These are phyloP conservation scores for Vigna unguiculata DNA, from an alignment of 306 rosid genomes.

Conservation along the genomic window DNA sequence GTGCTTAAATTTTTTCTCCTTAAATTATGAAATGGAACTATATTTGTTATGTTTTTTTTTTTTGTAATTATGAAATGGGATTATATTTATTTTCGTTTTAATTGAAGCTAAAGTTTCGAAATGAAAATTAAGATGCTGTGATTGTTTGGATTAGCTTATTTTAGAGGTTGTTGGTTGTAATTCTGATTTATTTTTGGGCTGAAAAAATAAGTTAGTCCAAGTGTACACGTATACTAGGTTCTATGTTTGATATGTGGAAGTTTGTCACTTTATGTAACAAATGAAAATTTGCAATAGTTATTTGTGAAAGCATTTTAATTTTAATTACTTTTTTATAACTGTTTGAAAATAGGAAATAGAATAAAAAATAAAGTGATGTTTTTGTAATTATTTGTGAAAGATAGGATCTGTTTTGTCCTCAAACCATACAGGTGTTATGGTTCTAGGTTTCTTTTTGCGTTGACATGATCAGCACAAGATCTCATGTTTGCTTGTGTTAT, in stretches of 20 bases:
- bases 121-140: slow-evolving; percentile 22
- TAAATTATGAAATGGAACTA: slow-evolving; percentile 13
- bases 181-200: background rate
- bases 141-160: slow-evolving; percentile 15
- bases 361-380: background rate
- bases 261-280: slow-evolving; percentile 4
- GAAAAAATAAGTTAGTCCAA: background rate
- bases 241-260: slow-evolving; percentile 7
- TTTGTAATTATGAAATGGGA: background rate
- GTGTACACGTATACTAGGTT: background rate
- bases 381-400: background rate
- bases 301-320: background rate
- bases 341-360: background rate
- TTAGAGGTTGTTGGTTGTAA: slow-evolving; percentile 3
- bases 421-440: background rate
- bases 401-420: background rate
- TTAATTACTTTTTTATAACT: background rate
- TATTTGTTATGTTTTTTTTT: background rate
- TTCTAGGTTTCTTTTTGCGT: slow-evolving; percentile 25
- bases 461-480: slow-evolving; percentile 10
- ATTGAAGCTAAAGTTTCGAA: slow-evolving; percentile 29
- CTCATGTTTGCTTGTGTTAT: slow-evolving; percentile 25
- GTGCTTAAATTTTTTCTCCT: background rate
- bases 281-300: background rate
- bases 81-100: slow-evolving; percentile 25